Conservation (phyloP, 768 basidiomycete species). For the Coprinopsis marcescibilis region DNA sequence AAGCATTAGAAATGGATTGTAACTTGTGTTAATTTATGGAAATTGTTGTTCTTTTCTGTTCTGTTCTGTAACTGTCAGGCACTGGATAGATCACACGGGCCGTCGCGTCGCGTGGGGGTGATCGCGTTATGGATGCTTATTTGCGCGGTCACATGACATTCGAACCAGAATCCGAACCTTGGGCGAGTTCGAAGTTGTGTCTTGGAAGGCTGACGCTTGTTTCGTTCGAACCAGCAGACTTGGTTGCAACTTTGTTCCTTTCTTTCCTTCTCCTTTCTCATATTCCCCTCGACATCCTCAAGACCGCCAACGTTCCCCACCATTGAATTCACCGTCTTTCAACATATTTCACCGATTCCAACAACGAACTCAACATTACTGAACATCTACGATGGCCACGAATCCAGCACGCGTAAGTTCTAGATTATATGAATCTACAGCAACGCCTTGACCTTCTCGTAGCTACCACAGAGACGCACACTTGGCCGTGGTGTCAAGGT, state of each 20-base stretch:
- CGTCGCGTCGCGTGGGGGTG: background rate
- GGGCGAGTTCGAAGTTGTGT: too few relatives aligned
- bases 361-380: constrained; percentile 15
- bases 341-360: constrained; percentile 26
- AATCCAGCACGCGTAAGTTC: constrained; percentile 54
- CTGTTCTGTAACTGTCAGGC: too few relatives aligned
- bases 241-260: constrained; percentile 19
- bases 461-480: constrained; percentile 68
- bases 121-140: constrained; percentile 10
- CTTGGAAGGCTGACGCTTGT: constrained; percentile 36
- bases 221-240: constrained; percentile 20
- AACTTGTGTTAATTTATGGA: background rate
- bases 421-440: constrained; percentile 10
- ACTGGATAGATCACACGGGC: background rate
- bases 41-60: background rate
- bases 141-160: constrained; percentile 24
- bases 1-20: constrained; percentile 8
- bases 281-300: constrained; percentile 17
- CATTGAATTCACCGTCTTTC: constrained; percentile 9
- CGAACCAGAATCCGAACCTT: background rate
- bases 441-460: constrained; percentile 7
- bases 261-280: constrained; percentile 23
- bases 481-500: constrained; percentile 62
- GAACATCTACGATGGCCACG: constrained; percentile 45
- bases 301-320: constrained; percentile 2